Evolutionary conservation across 2,329 filamentous ascomycete species (phyloP), one percentile per base, ranked within the genome.

Genomic region (Nigrospora oryzae): DNA sequence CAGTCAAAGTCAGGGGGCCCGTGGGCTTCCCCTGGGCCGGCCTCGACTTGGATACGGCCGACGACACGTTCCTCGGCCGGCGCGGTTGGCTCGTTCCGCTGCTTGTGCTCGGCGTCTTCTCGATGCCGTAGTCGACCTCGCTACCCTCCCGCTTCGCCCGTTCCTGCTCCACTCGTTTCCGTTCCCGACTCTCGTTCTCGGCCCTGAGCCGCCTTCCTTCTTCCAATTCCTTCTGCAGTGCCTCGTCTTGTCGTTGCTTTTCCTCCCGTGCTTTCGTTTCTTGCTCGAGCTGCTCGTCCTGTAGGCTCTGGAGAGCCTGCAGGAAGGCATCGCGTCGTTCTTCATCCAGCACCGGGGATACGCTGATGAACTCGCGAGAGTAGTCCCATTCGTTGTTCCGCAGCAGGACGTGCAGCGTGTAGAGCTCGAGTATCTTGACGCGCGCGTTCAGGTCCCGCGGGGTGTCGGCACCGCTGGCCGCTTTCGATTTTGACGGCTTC

Each of bases 381-480:
- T 96, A 96, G 47, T 95, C 88, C 93, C 93, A 98, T 66, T 97
- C 89, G 45, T 88, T 83, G 55, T 96, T 97, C 43, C 89, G 79
- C 5, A 91, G 82, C n/a, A 98, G 79, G 8, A 97, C 88, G 60
- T 98, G 93, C 5, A 98, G 75, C 1, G 89, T 94, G 63, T 96
- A 98, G 10, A 98, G 75, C 66, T 98, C 93, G 42, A 98, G 79
- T 36, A 98, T 86, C 68, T 94, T 95, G 51, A 96, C 83, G 38
- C 89, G 79, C 5, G 88, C 83, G 53, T 86, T 84, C 33, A 95
- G 77, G 59, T 95, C 89, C 50, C 87, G 81, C 0, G 89, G 89
- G 0, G 89, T 94, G 59, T 89, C 83, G 36, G 89, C 83, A 47
- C 87, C 88, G 48, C 77, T 79, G 14, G 68, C 57, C 14, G 33